phyloP scores from a whole-genome alignment of 306 rosid species.

The Vigna mungo region DNA sequence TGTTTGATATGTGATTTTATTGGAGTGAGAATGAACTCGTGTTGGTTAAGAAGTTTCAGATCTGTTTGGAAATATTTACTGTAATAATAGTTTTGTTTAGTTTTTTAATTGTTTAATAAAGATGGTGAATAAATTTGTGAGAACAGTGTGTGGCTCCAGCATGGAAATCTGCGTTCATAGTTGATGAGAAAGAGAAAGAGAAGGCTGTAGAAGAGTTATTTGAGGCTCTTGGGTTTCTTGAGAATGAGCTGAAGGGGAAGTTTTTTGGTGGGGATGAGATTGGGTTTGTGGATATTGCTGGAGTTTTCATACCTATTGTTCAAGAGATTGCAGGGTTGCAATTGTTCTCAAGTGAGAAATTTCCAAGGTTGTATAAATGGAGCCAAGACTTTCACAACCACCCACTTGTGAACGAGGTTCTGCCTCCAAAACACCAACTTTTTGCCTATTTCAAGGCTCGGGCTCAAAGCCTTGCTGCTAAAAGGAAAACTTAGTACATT shows the following conservation, averaged over 20 bases:
- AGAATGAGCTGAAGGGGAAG: slow-evolving; percentile 57
- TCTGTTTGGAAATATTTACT: neutral
- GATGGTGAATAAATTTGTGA: neutral
- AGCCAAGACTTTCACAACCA: slow-evolving; percentile 45
- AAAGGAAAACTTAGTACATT: neutral
- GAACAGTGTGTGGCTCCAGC: slow-evolving; percentile 39
- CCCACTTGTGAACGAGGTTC: slow-evolving; percentile 39
- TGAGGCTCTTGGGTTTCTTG: slow-evolving; percentile 49
- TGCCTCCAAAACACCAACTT: slow-evolving; percentile 54
- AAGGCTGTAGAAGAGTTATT: slow-evolving; percentile 46
- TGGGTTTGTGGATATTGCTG: slow-evolving; percentile 47
- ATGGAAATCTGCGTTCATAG: slow-evolving; percentile 21
- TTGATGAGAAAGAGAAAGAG: slow-evolving; percentile 41
- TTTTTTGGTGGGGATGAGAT: slow-evolving; percentile 66
- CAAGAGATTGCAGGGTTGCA: neutral
- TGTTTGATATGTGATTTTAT: no score
- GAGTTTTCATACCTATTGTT: slow-evolving; percentile 7
- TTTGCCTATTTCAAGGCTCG: slow-evolving; percentile 25
- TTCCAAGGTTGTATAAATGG: slow-evolving; percentile 59
- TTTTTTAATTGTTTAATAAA: no score
- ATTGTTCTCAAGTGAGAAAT: slow-evolving; percentile 30
- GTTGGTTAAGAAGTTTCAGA: neutral
- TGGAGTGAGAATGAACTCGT: no score
- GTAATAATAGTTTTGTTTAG: no score
- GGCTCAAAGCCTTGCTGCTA: neutral